Base-by-base conservation (phyloP, 2,329 filamentous ascomycete genomes). In the Aspergillus jensenii region DNA sequence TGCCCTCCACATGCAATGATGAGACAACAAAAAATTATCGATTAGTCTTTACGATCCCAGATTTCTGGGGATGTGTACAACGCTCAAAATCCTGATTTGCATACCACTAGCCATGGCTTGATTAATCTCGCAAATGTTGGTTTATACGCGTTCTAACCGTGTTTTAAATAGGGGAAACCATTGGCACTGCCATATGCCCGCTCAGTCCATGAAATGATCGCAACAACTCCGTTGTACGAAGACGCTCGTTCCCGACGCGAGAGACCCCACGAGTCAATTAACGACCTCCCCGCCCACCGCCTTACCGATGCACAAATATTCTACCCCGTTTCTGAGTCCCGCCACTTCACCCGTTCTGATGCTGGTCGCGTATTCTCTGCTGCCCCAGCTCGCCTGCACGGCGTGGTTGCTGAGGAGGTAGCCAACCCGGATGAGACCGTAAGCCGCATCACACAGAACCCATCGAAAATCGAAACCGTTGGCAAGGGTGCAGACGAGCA, bases 11-110 rank as follows among this genome's bases (percentile, higher is more conserved):
- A 27, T 68, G 55, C 60, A 60, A 81, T 89, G 87, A 90, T 90
- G 87, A 90, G 84, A 81, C 78, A 85, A 83, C 44, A 54, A 80
- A 84, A 86, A 87, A 87, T 85, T 89, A 81, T 86, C 93, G 93
- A 97, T 98, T 96, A 97, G 93, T 98, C 93, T 96, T 96, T 83
- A 97, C 96, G 93, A 98, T 93, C 87, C 76, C 68, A 65, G 62
- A 64, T 56, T 25, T 14, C 67, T 65, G 71, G 71, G 71, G 87
- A 74, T 97, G 78, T 68, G 75, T 76, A 74, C 68, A 84, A 83
- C 87, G 85, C 88, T 85, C 66, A 65, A 60, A 65, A 56, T 62
- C 35, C 69, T 71, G 68, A 67, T 61, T 31, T 57, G 61, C 50
- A 58, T 25, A 40, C 21, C 6, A n/a, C 39, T 44, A n/a, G 14